Conservation (phyloP, 257 asterid genomes). For the Solanum sejunctum region DNA sequence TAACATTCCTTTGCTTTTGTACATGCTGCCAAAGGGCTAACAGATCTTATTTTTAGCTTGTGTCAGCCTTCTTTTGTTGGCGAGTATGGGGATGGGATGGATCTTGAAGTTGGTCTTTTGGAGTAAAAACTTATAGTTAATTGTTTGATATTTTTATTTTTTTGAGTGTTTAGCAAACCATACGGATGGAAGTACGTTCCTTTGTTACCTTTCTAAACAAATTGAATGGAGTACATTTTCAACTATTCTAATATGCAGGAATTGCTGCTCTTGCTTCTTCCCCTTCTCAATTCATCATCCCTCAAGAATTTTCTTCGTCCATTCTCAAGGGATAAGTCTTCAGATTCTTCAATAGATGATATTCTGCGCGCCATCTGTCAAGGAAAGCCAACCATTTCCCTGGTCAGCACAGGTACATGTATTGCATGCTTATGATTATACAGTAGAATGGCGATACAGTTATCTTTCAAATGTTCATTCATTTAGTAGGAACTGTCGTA, state of each 20-base stretch:
- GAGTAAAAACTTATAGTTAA: background rate
- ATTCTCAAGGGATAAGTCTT: constrained; percentile 66
- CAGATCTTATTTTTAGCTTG: background rate
- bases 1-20: background rate
- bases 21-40: background rate
- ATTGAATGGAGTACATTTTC: background rate
- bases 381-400: constrained; percentile 84
- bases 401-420: constrained; percentile 66
- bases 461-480: background rate
- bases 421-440: background rate
- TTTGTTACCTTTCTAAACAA: background rate
- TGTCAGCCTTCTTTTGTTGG: background rate
- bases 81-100: background rate
- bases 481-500: background rate
- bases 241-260: constrained; percentile 35
- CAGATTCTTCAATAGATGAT: constrained; percentile 46
- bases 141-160: background rate
- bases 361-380: constrained; percentile 70
- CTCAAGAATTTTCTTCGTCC: constrained; percentile 57
- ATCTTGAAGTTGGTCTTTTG: background rate
- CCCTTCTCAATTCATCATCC: constrained; percentile 77
- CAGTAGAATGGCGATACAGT: background rate
- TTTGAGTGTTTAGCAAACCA: background rate
- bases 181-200: background rate
- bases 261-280: constrained; percentile 84